Evolutionary conservation across 176 grass and related monocot genomes (phyloP), one percentile per base, ranked within the genome.

Genomic region (Oryza punctata): DNA sequence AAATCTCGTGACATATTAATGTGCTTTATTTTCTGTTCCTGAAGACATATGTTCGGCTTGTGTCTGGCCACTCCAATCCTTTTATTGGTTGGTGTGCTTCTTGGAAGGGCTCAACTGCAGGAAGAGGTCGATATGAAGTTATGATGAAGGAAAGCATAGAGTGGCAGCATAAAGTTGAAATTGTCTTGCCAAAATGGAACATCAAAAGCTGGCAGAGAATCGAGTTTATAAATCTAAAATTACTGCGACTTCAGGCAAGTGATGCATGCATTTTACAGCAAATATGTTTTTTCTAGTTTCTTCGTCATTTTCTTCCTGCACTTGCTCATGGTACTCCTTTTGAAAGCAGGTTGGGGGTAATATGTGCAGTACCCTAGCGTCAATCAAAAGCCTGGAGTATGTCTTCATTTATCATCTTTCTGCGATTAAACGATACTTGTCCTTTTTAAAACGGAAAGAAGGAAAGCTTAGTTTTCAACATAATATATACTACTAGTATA

Each of bases 331-430:
- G 26, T 49, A 82, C n/a, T 90, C 72, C 37, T 38, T 2, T 2
- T 82, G 83, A 68, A 78, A 86, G 37, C 84, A 86, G 83, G 78
- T 77, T 77, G 13, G 11, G 49, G 40, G 61, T 73, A 37, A 37
- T 49, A 33, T 16, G 10, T 84, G 63, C 28, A 5, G 32, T 50
- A 44, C 49, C 12, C 14, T 16, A 18, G 12, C 61, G 13, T 7
- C 29, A 81, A 81, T 71, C 29, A 70, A 70, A 73, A 24, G 12
- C 44, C 52, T 78, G 12, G 14, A 60, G 64, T 57, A 18, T 67
- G 14, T 71, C 13, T n/a, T 63, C 28, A 79, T 57, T 41, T 67
- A 21, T 33, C 16, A 50, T 25, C 77, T 45, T 86, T 60, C 54
- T 15, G 54, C 9, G 29, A 24, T 33, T 44, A 33, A 54, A 79